These are phyloP conservation scores for Psidium friedrichsthalianum DNA, from an alignment of 345 rosid genomes.

Conservation along the genomic window DNA sequence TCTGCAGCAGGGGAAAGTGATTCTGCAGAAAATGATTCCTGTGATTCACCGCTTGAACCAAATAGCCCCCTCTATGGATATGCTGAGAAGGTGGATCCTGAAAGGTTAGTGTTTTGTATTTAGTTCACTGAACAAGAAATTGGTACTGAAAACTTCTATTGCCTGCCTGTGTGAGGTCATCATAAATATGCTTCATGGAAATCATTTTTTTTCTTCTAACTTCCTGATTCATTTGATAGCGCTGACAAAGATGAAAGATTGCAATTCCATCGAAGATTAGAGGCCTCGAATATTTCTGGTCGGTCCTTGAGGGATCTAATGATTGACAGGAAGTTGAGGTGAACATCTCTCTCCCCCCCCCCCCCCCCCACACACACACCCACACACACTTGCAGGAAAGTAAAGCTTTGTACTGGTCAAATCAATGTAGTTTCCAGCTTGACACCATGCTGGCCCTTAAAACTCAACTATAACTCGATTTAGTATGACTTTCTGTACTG, in stretches of 20 bases:
- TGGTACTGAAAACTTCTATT: background rate
- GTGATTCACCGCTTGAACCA: conserved; percentile 98
- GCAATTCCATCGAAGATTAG: conserved; percentile 51
- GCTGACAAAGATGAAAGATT: conserved; percentile 76
- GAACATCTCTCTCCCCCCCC: background rate
- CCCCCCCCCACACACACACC: background rate
- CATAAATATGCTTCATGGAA: background rate
- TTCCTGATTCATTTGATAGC: conserved; percentile 25
- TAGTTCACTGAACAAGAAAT: background rate
- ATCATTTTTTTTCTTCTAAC: conserved; percentile 6
- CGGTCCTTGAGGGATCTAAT: conserved; percentile 61
- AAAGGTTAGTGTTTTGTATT: conserved; percentile 35
- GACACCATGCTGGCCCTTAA: background rate
- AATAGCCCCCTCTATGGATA: conserved; percentile 86
- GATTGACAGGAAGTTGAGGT: conserved; percentile 79
- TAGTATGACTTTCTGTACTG: background rate
- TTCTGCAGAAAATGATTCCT: conserved; percentile 97
- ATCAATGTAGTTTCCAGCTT: background rate
- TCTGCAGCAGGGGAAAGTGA: conserved; percentile 99
- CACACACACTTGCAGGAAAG: background rate
- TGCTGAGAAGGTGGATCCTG: conserved; percentile 63
- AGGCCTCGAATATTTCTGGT: conserved; percentile 54
- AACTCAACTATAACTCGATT: background rate
- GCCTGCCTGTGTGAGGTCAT: background rate
- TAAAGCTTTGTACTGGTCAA: background rate